Conservation (phyloP, 306 rosid species). For the Vigna reflexopilosa region DNA sequence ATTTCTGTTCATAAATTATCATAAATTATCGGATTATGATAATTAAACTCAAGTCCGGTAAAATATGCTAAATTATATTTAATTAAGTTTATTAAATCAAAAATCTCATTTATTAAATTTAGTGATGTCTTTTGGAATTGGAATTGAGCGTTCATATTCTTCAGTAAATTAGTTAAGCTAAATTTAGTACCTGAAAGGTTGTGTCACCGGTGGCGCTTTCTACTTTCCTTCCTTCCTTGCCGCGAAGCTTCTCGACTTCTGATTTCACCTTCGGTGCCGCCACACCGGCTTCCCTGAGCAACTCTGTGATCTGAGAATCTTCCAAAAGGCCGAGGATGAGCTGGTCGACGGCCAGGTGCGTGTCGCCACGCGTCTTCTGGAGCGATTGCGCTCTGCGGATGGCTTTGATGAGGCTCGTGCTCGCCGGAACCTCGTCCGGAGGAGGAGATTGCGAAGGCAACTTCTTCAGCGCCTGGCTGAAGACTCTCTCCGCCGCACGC, state of each 20-base stretch:
- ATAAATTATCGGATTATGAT: too few relatives aligned
- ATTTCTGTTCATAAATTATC: too few relatives aligned
- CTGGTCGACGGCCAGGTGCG: not conserved
- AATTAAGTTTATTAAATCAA: too few relatives aligned
- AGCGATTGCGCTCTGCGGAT: not conserved
- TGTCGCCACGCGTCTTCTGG: not conserved
- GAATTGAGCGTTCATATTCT: too few relatives aligned
- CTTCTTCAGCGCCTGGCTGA: not conserved
- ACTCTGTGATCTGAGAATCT: not conserved
- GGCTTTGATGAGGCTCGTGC: not conserved
- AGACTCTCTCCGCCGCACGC: not conserved
- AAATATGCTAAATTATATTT: too few relatives aligned
- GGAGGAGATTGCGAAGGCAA: not conserved
- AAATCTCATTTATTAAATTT: too few relatives aligned
- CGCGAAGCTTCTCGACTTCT: not conserved
- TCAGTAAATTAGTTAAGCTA: not conserved
- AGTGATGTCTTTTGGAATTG: too few relatives aligned
- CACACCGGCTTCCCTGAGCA: not conserved
- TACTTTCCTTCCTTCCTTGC: slow-evolving; percentile 2
- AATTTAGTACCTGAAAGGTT: not conserved
- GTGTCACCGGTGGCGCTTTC: not conserved
- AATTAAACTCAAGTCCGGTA: too few relatives aligned
- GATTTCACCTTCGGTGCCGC: not conserved
- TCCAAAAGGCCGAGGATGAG: not conserved
- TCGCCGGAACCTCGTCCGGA: not conserved